These are phyloP conservation scores for Lasiosphaeria hispida DNA, from an alignment of 495 filamentous ascomycete genomes.

Conservation along the genomic window DNA sequence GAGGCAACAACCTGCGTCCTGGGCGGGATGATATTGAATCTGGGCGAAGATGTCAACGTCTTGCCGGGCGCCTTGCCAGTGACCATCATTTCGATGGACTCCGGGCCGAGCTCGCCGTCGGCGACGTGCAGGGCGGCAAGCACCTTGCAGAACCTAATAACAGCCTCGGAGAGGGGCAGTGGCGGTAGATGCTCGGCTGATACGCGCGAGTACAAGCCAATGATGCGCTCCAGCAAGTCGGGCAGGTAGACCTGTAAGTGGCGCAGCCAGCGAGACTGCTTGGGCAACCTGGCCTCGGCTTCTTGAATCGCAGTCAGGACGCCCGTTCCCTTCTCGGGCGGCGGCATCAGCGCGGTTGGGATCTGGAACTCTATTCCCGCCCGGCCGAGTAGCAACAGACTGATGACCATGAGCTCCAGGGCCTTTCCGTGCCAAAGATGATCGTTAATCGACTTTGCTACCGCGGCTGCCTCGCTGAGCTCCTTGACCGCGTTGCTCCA, in stretches of 20 bases:
- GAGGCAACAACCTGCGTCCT: slow-evolving; percentile 68
- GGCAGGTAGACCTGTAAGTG: slow-evolving; percentile 43
- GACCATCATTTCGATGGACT: slow-evolving; percentile 66
- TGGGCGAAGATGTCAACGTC: slow-evolving; percentile 39
- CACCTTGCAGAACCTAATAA: slow-evolving; percentile 74
- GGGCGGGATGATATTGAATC: slow-evolving; percentile 49
- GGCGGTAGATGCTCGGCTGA: slow-evolving; percentile 79
- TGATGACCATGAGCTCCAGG: slow-evolving; percentile 79
- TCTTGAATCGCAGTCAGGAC: slow-evolving; percentile 48
- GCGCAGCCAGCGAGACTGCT: slow-evolving; percentile 44
- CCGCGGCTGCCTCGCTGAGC: slow-evolving; percentile 72
- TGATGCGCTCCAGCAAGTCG: slow-evolving; percentile 71
- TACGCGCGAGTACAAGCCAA: slow-evolving; percentile 79
- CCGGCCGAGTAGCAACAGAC: slow-evolving; percentile 82
- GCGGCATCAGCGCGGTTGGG: slow-evolving; percentile 48
- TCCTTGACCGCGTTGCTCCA: slow-evolving; percentile 90
- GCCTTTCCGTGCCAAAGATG: slow-evolving; percentile 97
- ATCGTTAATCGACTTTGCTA: slow-evolving; percentile 78
- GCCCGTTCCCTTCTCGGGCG: slow-evolving; percentile 44
- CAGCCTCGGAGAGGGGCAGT: slow-evolving; percentile 75
- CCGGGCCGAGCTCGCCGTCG: slow-evolving; percentile 64
- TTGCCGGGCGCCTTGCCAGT: slow-evolving; percentile 34
- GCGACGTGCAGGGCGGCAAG: slow-evolving; percentile 67
- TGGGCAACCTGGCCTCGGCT: slow-evolving; percentile 38
- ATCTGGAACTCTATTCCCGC: slow-evolving; percentile 84